Conservation (phyloP, 2,329 filamentous ascomycete genomes). For the Colletotrichum eremochloae region DNA sequence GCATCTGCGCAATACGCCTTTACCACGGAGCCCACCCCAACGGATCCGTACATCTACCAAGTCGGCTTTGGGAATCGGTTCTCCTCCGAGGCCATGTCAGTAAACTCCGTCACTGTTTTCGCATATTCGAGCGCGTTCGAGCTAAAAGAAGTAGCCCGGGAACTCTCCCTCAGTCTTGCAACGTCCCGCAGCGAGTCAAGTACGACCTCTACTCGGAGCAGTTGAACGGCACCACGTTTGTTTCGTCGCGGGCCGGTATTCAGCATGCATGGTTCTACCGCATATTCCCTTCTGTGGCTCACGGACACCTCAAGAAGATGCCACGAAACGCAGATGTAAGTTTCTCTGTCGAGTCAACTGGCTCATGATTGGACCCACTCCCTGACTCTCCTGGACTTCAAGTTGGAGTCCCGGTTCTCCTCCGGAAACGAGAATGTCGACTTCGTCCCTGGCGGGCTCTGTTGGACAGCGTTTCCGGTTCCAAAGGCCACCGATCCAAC, state of each 20-base stretch:
- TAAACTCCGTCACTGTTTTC: neutral
- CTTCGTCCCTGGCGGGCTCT: constrained; percentile 55
- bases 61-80: constrained; percentile 45
- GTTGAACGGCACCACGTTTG: constrained; percentile 58
- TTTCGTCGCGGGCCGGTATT: constrained; percentile 39
- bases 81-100: constrained; percentile 45
- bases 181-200: constrained; percentile 59
- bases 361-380: neutral
- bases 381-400: neutral
- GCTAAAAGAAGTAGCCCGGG: constrained; percentile 35
- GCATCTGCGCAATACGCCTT: constrained; percentile 41
- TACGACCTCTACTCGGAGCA: constrained; percentile 61
- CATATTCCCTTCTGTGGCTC: constrained; percentile 48
- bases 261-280: constrained; percentile 51
- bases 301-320: constrained; percentile 34
- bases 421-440: constrained; percentile 56
- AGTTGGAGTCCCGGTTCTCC: constrained; percentile 53
- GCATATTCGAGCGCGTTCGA: neutral
- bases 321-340: constrained; percentile 39
- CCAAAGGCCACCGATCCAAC: constrained; percentile 21
- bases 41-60: constrained; percentile 45
- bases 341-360: constrained; percentile 23
- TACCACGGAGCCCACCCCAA: constrained; percentile 29
- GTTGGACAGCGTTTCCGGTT: constrained; percentile 55
- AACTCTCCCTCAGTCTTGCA: constrained; percentile 45